Conservation (phyloP, 345 rosid genomes). For the Melaleuca quinquenervia region DNA sequence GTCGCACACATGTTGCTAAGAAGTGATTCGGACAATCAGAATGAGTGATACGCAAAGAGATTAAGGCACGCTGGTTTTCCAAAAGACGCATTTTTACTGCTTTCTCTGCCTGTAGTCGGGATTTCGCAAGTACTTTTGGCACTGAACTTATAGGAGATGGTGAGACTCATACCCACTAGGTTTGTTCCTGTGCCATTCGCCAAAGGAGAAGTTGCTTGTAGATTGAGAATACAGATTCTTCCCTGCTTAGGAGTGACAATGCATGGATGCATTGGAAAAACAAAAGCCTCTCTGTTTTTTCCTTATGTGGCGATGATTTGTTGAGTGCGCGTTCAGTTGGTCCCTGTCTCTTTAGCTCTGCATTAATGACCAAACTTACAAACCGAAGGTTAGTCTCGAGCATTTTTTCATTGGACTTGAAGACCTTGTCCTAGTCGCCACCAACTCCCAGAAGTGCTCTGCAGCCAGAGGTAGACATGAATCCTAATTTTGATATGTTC, state of each 20-base stretch:
- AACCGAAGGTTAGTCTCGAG: not conserved
- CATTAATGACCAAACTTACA: not conserved
- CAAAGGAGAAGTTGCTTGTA: slow-evolving; percentile 8
- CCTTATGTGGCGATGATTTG: not conserved
- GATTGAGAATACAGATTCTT: not conserved
- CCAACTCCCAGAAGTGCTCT: not conserved
- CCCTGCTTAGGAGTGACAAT: not conserved
- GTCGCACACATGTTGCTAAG: slow-evolving; percentile 34
- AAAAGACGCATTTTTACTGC: not conserved
- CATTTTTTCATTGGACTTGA: not conserved
- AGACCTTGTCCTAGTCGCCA: not conserved
- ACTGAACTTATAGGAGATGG: not conserved
- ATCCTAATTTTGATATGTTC: not conserved
- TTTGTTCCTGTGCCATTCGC: not conserved
- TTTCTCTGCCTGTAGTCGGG: not conserved
- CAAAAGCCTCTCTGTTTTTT: slow-evolving; percentile 7
- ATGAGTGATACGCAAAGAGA: slow-evolving; percentile 6
- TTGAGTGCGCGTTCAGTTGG: not conserved
- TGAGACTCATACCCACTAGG: not conserved
- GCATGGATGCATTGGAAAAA: slow-evolving; percentile 2
- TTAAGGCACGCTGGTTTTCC: not conserved
- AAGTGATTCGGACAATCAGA: not conserved
- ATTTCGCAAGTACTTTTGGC: not conserved
- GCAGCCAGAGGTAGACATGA: not conserved
- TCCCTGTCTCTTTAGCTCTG: not conserved